Base-by-base conservation (phyloP, 176 grass and related monocot genomes). In the Hsuehochloa calcarea region DNA sequence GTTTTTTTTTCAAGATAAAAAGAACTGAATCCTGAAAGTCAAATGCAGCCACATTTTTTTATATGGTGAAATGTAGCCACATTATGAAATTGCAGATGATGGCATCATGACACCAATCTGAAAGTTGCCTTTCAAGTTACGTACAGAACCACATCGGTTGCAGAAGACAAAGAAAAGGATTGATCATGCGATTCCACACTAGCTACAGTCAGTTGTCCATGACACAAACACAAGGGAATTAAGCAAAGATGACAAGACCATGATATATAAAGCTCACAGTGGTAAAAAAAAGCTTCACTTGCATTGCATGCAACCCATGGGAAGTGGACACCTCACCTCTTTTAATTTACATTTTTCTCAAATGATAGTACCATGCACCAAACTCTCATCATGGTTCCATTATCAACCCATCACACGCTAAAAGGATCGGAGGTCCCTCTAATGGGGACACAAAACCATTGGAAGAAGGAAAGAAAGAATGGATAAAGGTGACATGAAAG, bases 281-380 rank as follows among this genome's bases (percentile, higher is more conserved):
- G 8, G 31, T 2, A 15, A 78, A 55, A 45, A 81, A 47, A 84
- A 35, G 15, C 27, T 77, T 77, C 88, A 72, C 83, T 90, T 81
- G 65, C 72, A 58, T 78, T 82, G 74, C 72, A 87, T 86, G 72
- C 79, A 73, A 88, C 14, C 62, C 35, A 78, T 82, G 73, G 59
- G 84, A 90, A 71, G 47, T 37, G 20, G 74, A 90, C 79, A 31
- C 45, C 67, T 78, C 39, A 79, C 26, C 77, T 81, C 77, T 7
- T 61, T 35, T 62, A 10, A 43, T 82, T 23, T 25, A 34, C 44
- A 12, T 13, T 65, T 65, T 72, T 72, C 9, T 45, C 51, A 15
- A 44, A 17, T 20, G 64, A 78, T 31, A 35, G 3, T 0, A 45
- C 11, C n/a, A 34, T 65, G 15, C 20, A 40, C 61, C 63, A 78